phyloP scores from a whole-genome alignment of 148 eudicot genomes.

The Tetragonia tetragonoides region DNA sequence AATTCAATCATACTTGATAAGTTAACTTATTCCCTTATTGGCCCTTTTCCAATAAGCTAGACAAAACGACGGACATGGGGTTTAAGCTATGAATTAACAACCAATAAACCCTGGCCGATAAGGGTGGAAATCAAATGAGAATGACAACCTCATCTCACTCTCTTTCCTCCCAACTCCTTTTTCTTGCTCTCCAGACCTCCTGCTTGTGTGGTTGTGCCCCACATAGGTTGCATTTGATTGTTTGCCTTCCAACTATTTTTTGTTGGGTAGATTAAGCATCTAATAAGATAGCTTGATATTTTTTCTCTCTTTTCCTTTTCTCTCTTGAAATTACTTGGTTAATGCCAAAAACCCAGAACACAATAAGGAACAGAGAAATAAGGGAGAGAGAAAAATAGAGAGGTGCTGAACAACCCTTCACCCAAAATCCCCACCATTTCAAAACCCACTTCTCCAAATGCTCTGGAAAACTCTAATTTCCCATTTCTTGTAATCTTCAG shows the following conservation, averaged over 20 bases:
- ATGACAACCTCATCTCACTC: too few species aligned
- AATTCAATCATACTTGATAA: too few species aligned
- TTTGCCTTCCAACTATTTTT: constrained; percentile 7
- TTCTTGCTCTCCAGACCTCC: too few species aligned
- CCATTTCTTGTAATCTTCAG: constrained; percentile 5
- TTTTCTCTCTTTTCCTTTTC: not conserved
- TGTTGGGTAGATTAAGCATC: too few species aligned
- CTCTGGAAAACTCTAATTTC: not conserved
- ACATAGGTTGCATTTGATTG: constrained; percentile 2
- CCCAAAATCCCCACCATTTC: constrained; percentile 3
- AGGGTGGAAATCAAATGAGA: not conserved
- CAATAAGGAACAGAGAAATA: constrained; percentile 5
- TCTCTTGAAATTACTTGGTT: constrained; percentile 8
- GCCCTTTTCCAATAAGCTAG: too few species aligned
- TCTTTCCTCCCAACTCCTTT: not conserved
- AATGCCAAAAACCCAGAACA: constrained; percentile 27
- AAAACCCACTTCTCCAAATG: constrained; percentile 12
- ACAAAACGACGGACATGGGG: too few species aligned
- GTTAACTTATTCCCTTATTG: too few species aligned
- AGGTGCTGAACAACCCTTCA: not conserved
- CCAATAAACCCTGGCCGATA: constrained; percentile 1
- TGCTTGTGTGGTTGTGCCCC: constrained; percentile 1
- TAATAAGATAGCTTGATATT: not conserved
- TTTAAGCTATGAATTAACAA: not conserved
- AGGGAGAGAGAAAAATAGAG: not conserved